Evolutionary conservation across 129 eudicot species (phyloP).

Genomic region (Lonicera japonica): DNA sequence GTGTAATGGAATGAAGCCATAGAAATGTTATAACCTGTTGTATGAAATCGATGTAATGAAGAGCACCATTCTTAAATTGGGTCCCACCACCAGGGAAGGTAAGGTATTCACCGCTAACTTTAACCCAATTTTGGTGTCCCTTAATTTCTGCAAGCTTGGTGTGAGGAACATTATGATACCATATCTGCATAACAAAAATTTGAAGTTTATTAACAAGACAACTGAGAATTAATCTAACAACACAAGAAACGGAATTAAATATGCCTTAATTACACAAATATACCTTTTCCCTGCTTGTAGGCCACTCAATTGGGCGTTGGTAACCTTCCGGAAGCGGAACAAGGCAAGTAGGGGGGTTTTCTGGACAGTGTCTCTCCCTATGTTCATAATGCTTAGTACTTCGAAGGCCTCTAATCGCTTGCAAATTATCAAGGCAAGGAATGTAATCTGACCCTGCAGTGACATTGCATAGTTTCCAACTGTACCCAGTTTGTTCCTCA

Average conservation of each 20-base stretch:
- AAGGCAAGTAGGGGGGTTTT: slow-evolving; percentile 48
- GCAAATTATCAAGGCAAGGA: slow-evolving; percentile 49
- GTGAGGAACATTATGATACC: slow-evolving; percentile 49
- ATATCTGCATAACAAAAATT: slow-evolving; percentile 33
- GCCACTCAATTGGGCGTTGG: slow-evolving; percentile 44
- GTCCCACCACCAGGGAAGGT: slow-evolving; percentile 62
- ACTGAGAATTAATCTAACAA: neutral
- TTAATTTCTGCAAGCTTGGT: slow-evolving; percentile 42
- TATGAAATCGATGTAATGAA: slow-evolving; percentile 47
- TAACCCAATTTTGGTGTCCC: slow-evolving; percentile 68
- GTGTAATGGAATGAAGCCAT: neutral
- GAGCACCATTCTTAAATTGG: slow-evolving; percentile 52
- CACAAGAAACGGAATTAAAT: neutral
- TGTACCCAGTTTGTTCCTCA: slow-evolving; percentile 12
- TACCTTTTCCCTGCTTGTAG: slow-evolving; percentile 54
- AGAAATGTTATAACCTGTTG: slow-evolving; percentile 22
- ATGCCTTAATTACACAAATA: neutral
- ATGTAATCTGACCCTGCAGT: slow-evolving; percentile 45
- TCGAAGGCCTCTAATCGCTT: slow-evolving; percentile 33
- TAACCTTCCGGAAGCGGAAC: slow-evolving; percentile 43
- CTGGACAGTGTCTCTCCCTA: slow-evolving; percentile 58
- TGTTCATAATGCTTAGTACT: slow-evolving; percentile 45
- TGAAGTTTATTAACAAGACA: neutral
- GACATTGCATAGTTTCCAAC: slow-evolving; percentile 43
- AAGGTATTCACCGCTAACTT: slow-evolving; percentile 52